Evolutionary conservation across 2,329 filamentous ascomycete genomes (phyloP).

Genomic region (Colletotrichum ledebouriae): DNA sequence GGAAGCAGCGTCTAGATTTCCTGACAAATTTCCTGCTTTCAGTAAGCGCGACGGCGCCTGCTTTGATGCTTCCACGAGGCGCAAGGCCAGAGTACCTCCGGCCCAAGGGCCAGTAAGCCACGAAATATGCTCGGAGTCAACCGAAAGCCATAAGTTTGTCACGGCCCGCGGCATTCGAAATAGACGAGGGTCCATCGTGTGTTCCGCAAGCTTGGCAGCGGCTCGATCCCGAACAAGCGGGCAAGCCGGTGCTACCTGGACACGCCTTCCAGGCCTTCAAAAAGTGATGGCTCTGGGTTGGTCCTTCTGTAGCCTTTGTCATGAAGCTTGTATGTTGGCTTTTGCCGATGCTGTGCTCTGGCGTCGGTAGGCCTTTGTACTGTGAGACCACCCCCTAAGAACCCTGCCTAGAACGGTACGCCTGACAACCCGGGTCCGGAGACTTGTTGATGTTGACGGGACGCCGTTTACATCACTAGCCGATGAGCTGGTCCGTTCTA

Average conservation of each 20-base stretch:
- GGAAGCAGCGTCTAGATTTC: background rate
- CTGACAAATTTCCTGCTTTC: background rate
- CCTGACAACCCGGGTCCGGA: constrained; percentile 3
- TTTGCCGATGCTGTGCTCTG: background rate
- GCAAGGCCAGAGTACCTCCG: constrained; percentile 4
- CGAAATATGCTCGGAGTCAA: background rate
- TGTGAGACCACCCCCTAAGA: constrained; percentile 1
- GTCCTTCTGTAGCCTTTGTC: background rate
- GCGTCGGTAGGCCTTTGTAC: constrained; percentile 5
- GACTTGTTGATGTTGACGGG: background rate
- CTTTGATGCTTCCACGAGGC: background rate
- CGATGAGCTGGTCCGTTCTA: background rate
- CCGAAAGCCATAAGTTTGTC: background rate
- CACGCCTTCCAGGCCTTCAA: background rate
- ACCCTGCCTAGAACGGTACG: constrained; percentile 12
- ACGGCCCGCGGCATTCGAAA: constrained; percentile 4
- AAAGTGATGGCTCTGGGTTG: background rate
- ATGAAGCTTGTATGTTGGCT: background rate
- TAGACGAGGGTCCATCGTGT: background rate
- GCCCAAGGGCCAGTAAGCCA: background rate
- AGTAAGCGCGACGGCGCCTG: background rate
- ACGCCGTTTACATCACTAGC: constrained; percentile 12
- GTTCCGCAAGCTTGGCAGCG: background rate
- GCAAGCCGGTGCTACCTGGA: constrained; percentile 5
- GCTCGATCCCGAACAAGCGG: constrained; percentile 1